Evolutionary conservation across 495 filamentous ascomycete species (phyloP), one percentile per base, ranked within the genome.

Genomic region (Hypoxylon subgilvum): DNA sequence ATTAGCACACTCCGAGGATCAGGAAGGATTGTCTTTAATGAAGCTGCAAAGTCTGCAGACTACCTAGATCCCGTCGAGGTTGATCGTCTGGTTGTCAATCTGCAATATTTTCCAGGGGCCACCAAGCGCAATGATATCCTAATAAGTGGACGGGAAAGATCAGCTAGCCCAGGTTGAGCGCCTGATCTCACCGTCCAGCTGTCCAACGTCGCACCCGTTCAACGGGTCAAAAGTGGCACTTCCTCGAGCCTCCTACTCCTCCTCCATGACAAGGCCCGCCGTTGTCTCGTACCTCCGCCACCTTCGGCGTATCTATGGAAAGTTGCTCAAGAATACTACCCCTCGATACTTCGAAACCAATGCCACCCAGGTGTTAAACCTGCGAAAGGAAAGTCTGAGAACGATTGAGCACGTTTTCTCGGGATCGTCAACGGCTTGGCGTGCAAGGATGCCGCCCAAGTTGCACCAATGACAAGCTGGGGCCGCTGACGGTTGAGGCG

Each of bases 391-490:
- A 58, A 54, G 55, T 14, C 13, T 65, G 66, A 68, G 66, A 68
- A 63, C 19, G 47, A 66, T 66, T 69, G 66, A 69, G 66, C 66
- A 69, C 55, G 52, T 69, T 69, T 69, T 63, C 44, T 47, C 48
- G 50, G 57, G 52, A 47, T 43, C 39, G 27, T 51, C 27, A 35
- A 46, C 31, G 52, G 39, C 53, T 59, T 54, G 50, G 56, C 47
- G 31, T 22, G 30, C 57, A 60, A 39, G 62, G 62, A 30, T 62
- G n/a, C 9, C 13, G 23, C 30, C 23, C 16, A 36, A 48, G 10
- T 27, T 5, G n/a, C 13, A 23, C 48, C 57, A 58, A 61, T 57
- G 40, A 34, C 19, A 30, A 10, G 9, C 36, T 52, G 41, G 46
- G 32, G 6, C 39, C 31, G 35, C 43, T 6, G 31, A 58, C 49